Conservation (phyloP, 306 rosid species). For the Spatholobus suberectus region DNA sequence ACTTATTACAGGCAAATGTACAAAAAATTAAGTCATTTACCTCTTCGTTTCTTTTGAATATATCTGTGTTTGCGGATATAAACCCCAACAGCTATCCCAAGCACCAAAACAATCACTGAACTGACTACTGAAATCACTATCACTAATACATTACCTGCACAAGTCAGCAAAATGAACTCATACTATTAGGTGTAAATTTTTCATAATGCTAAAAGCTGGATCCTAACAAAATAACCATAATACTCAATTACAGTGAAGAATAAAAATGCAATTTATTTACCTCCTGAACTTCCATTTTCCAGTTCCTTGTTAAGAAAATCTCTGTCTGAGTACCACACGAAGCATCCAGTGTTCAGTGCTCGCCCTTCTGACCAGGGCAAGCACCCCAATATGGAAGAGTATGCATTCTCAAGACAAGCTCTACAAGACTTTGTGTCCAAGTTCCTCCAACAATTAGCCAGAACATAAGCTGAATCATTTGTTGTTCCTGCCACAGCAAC, state of each 20-base stretch:
- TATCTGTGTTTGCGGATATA: conserved; percentile 68
- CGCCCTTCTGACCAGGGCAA: conserved; percentile 82
- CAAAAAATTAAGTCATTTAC: conserved; percentile 41
- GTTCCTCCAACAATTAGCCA: conserved; percentile 76
- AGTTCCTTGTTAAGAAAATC: conserved; percentile 68
- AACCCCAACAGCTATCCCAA: conserved; percentile 49
- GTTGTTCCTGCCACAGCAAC: conserved; percentile 37
- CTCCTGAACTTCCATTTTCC: conserved; percentile 52
- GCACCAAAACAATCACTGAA: conserved; percentile 60
- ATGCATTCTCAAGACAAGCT: conserved; percentile 67
- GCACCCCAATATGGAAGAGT: conserved; percentile 56
- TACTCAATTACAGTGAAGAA: neutral
- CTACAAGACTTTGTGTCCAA: conserved; percentile 65
- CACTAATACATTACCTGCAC: conserved; percentile 58
- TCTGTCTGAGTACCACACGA: conserved; percentile 74
- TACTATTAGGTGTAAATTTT: neutral
- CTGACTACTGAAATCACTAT: conserved; percentile 60
- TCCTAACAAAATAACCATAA: neutral
- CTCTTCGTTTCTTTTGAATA: conserved; percentile 75
- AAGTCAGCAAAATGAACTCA: conserved; percentile 1
- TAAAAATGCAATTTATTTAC: conserved; percentile 33
- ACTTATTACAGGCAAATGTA: neutral
- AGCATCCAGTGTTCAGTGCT: conserved; percentile 74
- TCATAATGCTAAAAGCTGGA: conserved; percentile 1
- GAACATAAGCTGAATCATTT: conserved; percentile 60